phyloP scores from a whole-genome alignment of 2,329 filamentous ascomycete species.

The Cladosporium austrohemisphaericum region DNA sequence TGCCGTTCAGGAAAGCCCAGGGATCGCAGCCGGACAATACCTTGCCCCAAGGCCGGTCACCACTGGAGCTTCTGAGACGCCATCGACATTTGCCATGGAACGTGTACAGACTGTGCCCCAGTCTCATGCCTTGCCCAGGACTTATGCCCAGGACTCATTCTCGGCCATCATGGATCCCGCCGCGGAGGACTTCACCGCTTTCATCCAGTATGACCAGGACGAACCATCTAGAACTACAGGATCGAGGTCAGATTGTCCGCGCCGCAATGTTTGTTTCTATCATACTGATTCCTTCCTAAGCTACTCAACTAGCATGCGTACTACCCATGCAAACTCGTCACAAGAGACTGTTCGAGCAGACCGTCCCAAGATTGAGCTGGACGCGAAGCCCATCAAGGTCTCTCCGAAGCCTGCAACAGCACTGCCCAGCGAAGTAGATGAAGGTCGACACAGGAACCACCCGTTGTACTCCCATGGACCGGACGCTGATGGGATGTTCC shows the following conservation, averaged over 20 bases:
- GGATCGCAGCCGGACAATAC: constrained; percentile 1
- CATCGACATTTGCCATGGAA: constrained; percentile 2
- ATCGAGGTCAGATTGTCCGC: constrained; percentile 25
- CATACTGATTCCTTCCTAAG: constrained; percentile 23
- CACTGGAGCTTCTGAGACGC: constrained; percentile 2
- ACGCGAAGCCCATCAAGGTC: constrained; percentile 11
- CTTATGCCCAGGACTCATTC: constrained; percentile 8
- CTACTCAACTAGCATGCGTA: constrained; percentile 11
- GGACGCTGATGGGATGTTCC: constrained; percentile 74
- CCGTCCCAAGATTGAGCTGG: background rate
- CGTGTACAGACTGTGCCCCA: constrained; percentile 2
- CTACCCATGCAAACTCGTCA: background rate
- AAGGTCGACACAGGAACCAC: constrained; percentile 48
- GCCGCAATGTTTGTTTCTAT: background rate
- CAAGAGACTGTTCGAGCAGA: background rate
- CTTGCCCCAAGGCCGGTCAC: background rate
- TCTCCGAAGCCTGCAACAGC: constrained; percentile 8
- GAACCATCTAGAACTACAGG: constrained; percentile 8
- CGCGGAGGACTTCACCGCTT: constrained; percentile 26
- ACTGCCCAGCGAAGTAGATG: constrained; percentile 23
- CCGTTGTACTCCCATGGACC: constrained; percentile 66
- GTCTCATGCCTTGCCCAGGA: constrained; percentile 1
- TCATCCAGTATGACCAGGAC: constrained; percentile 31
- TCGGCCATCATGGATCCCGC: constrained; percentile 16
- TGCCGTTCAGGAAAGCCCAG: constrained; percentile 10